Base-by-base conservation (phyloP, 2,329 filamentous ascomycete genomes). In the Ambrosiella cleistominuta region DNA sequence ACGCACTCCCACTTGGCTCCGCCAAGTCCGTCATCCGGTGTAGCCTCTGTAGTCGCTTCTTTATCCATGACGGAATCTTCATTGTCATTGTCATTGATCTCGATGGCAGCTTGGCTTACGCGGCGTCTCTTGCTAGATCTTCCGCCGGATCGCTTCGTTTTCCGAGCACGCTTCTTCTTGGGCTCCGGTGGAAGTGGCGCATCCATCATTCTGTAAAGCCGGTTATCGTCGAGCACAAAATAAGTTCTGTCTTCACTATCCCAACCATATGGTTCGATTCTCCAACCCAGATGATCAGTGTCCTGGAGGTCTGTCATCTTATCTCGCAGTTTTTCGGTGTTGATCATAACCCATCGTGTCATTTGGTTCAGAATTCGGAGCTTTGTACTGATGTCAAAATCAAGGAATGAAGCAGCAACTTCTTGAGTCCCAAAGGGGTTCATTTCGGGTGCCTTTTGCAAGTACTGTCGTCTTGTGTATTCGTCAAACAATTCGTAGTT, bases 401-500 rank as follows among this genome's bases (percentile, higher is more conserved):
- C 81, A 63, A 80, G 73, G 67, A 98, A 98, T 57, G 78, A 85
- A 39, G 75, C 75, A 0, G 88, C 83, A 4, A 75, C 71, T 64
- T 93, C 88, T 2, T 83, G 85, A 27, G 80, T 76, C 52, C 91
- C 91, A 66, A 95, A 96, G 0, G 91, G 91, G 66, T 96, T 97
- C 57, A 78, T 78, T 9, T 79, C 69, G 2, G 89, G 85, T 1
- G 85, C 83, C 71, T 88, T 95, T n/a, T 83, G 78, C 57, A 85
- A 71, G 68, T 89, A 98, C 69, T 96, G 90, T 61, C 89, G 85
- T 64, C 89, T 82, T 39, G 89, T 85, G 68, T 96, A 95, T 66
- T 96, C 89, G 67, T 97, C 89, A 64, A 97, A 95, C 54, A 93
- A 83, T 2, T 94, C 89, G 56, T 76, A 80, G 1, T 90, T 94